Evolutionary conservation across 73 alveolate species (phyloP).

Genomic region (Tetrahymena malaccensis): DNA sequence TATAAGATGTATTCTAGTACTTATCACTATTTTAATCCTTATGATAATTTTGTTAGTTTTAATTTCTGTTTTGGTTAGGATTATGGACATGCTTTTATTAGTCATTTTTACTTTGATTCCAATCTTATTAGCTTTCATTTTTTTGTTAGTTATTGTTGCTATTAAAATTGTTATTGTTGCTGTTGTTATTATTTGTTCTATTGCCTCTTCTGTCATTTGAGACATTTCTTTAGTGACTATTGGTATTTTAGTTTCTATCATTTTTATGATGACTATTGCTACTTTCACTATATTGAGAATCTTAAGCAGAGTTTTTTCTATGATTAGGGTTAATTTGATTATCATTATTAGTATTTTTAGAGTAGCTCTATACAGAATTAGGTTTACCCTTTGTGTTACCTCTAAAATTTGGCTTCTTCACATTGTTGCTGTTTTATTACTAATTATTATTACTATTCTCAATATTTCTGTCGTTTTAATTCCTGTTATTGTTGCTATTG

Average conservation of each 20-base stretch:
- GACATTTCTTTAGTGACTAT: not conserved
- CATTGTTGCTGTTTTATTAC: not conserved
- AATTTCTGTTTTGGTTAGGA: not conserved
- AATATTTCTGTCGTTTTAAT: not conserved
- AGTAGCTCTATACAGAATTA: not conserved
- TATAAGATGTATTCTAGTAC: not conserved
- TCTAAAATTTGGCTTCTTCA: not conserved
- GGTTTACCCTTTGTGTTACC: not conserved
- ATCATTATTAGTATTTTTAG: not conserved
- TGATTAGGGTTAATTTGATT: not conserved
- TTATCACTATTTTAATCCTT: not conserved
- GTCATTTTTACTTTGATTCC: not conserved
- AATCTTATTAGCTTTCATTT: not conserved
- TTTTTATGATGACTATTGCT: not conserved
- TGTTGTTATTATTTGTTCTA: not conserved
- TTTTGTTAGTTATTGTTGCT: not conserved
- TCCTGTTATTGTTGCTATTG: not conserved
- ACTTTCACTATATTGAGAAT: not conserved
- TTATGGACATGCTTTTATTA: not conserved
- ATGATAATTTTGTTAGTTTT: not conserved
- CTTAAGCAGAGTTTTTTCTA: not conserved
- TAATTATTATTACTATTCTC: not conserved
- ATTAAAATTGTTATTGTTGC: no score
- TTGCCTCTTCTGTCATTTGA: not conserved
- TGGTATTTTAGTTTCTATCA: not conserved